Percentiles rank a stretch among this genome's conserved stretches.
Conservation (phyloP, 805 yeast genomes). For the Lipomyces yamanashiensis region DNA sequence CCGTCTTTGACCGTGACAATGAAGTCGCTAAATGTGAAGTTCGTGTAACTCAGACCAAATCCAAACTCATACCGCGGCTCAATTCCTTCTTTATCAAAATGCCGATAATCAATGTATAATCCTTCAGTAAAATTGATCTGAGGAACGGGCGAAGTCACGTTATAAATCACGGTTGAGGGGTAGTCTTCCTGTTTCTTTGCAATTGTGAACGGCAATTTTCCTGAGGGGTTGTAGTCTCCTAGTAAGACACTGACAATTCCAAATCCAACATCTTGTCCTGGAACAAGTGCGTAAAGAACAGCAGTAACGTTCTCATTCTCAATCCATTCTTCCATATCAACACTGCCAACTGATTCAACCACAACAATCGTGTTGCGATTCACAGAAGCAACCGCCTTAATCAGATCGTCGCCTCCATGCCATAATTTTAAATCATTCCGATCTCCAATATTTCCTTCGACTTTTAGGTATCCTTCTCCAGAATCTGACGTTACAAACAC, state of each 20-base stretch:
- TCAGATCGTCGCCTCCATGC: slow-evolving; percentile 63
- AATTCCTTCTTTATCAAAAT: slow-evolving; percentile 60
- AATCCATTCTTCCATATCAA: slow-evolving; percentile 59
- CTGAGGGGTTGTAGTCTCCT: slow-evolving; percentile 68
- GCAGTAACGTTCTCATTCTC: slow-evolving; percentile 64
- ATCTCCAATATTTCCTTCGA: slow-evolving; percentile 65
- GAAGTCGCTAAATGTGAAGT: slow-evolving; percentile 47
- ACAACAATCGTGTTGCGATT: slow-evolving; percentile 63
- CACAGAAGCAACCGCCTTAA: slow-evolving; percentile 53
- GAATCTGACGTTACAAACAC: slow-evolving; percentile 60
- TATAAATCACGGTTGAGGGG: slow-evolving; percentile 47
- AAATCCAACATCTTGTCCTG: slow-evolving; percentile 60
- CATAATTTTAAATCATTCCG: slow-evolving; percentile 58
- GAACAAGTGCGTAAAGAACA: slow-evolving; percentile 59
- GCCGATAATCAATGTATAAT: slow-evolving; percentile 59
- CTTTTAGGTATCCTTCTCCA: slow-evolving; percentile 63
- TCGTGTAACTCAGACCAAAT: slow-evolving; percentile 62
- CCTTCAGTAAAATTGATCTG: slow-evolving; percentile 49
- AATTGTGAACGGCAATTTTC: slow-evolving; percentile 65
- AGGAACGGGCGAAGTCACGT: slow-evolving; percentile 46
- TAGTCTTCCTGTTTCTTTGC: slow-evolving; percentile 57
- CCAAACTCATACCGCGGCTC: slow-evolving; percentile 67
- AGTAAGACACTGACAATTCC: slow-evolving; percentile 63
- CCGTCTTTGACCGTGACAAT: slow-evolving; percentile 50
- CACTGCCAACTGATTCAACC: slow-evolving; percentile 65